Evolutionary conservation across 2,329 filamentous ascomycete species (phyloP), one percentile per base, ranked within the genome.

Genomic region (Orbilia brochopaga): DNA sequence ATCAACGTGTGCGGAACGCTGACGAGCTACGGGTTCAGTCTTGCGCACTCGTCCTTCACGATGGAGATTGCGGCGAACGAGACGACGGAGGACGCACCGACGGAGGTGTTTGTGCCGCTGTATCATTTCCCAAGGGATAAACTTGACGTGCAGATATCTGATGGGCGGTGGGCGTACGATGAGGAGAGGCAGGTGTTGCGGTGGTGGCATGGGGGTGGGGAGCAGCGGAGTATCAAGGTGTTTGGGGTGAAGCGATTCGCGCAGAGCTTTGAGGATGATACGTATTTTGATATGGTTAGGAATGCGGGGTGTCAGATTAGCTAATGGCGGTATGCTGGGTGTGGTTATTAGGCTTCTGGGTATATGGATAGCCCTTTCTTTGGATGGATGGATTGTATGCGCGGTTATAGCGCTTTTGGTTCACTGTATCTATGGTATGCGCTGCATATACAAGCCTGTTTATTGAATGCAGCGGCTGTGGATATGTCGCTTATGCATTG

Each of bases 181-280:
- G 89, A 92, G 63, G 86, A 90, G 73, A 82, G 91, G 70, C 93
- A 97, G 81, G 85, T 85, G 74, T 81, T 99, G 74, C 86, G 86
- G 76, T 99, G 94, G 94, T 97, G 93, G 92, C 92, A 99, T 80
- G 86, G 86, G 0, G 88, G 89, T 63, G 94, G 93, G 1, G 87
- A 92, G 75, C 93, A 97, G 80, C 93, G 97, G 80, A 87, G 82
- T 53, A 83, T 99, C 61, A 89, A 85, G 73, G 84, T 97, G 7
- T 87, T 85, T 19, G 94, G 94, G 0, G 81, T 90, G 19, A 87
- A 85, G 75, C 80, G 81, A 58, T 81, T 81, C 2, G 80, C 83
- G 48, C 86, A 85, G 1, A 84, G 84, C 2, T 86, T 86, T 3
- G 90, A 91, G 67, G 90, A 92, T 55, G 85, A 87, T 23, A 89